A percentile compares a stretch with the other conserved stretches of the same genome.
These are phyloP conservation scores for Camptophora hylomeconis DNA, from an alignment of 2,329 filamentous ascomycete species.

Conservation along the genomic window DNA sequence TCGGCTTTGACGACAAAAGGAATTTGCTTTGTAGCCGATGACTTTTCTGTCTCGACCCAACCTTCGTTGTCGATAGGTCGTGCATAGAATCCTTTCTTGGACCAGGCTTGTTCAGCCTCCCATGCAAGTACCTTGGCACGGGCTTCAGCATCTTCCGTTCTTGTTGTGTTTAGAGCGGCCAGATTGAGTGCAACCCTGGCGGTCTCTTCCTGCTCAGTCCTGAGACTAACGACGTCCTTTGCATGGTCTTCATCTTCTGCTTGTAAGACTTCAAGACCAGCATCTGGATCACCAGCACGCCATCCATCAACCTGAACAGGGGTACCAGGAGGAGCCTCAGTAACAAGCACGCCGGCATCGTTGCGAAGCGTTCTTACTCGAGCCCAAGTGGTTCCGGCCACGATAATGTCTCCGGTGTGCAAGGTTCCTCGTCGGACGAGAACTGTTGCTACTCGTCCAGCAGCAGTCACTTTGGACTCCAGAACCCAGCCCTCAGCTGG, in stretches of 20 bases:
- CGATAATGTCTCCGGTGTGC: constrained; percentile 64
- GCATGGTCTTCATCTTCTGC: constrained; percentile 66
- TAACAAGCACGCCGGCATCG: constrained; percentile 61
- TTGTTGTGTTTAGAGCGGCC: constrained; percentile 61
- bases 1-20: constrained; percentile 87
- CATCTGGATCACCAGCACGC: constrained; percentile 63
- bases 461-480: constrained; percentile 75
- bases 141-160: constrained; percentile 47
- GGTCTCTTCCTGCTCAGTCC: constrained; percentile 57
- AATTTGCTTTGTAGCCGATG: constrained; percentile 34
- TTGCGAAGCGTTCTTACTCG: constrained; percentile 74
- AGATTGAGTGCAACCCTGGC: constrained; percentile 54
- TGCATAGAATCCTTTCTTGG: constrained; percentile 12
- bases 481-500: constrained; percentile 86
- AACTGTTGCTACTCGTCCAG: constrained; percentile 76
- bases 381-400: constrained; percentile 80
- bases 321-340: constrained; percentile 69
- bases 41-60: constrained; percentile 23
- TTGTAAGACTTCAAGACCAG: constrained; percentile 79
- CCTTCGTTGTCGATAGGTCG: constrained; percentile 18
- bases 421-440: constrained; percentile 82
- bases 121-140: constrained; percentile 28
- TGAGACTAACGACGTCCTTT: constrained; percentile 63
- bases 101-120: constrained; percentile 23
- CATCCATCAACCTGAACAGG: constrained; percentile 93